Percentiles rank a stretch among this genome's conserved stretches.
These are phyloP conservation scores for Colletotrichum godetiae DNA, from an alignment of 2,329 filamentous ascomycete genomes.

Conservation along the genomic window DNA sequence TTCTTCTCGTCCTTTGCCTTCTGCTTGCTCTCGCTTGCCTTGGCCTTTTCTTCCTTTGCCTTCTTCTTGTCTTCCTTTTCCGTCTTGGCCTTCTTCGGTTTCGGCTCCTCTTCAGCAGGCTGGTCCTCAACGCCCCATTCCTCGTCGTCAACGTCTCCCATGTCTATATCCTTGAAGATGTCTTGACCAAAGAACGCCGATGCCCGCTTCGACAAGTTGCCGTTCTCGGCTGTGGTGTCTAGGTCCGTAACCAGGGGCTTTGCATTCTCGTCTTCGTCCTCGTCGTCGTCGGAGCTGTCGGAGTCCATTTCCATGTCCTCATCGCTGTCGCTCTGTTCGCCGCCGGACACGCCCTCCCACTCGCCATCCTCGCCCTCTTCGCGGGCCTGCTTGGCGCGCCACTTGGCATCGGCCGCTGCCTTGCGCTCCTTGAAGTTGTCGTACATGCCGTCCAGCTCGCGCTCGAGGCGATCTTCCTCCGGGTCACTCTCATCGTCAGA, in stretches of 20 bases:
- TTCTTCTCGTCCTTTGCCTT: constrained; percentile 37
- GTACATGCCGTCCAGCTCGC: constrained; percentile 89
- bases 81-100: constrained; percentile 20
- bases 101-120: constrained; percentile 26
- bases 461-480: constrained; percentile 82
- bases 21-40: constrained; percentile 43
- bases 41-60: constrained; percentile 38
- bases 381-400: constrained; percentile 88
- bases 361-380: constrained; percentile 86
- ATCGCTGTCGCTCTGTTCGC: constrained; percentile 71
- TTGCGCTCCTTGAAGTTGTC: constrained; percentile 84
- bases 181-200: constrained; percentile 94
- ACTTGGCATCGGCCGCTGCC: constrained; percentile 85
- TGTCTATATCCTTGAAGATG: constrained; percentile 83
- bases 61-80: constrained; percentile 38
- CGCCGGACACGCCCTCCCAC: constrained; percentile 88
- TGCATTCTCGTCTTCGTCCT: constrained; percentile 39
- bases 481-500: constrained; percentile 67
- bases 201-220: constrained; percentile 84
- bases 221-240: constrained; percentile 56
- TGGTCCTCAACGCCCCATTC: constrained; percentile 45
- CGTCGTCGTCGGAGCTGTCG: constrained; percentile 56
- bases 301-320: constrained; percentile 65
- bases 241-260: constrained; percentile 50
- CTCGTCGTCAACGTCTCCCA: constrained; percentile 45